Evolutionary conservation across 148 eudicot species (phyloP).

Genomic region (Rhododendron griersonianum): DNA sequence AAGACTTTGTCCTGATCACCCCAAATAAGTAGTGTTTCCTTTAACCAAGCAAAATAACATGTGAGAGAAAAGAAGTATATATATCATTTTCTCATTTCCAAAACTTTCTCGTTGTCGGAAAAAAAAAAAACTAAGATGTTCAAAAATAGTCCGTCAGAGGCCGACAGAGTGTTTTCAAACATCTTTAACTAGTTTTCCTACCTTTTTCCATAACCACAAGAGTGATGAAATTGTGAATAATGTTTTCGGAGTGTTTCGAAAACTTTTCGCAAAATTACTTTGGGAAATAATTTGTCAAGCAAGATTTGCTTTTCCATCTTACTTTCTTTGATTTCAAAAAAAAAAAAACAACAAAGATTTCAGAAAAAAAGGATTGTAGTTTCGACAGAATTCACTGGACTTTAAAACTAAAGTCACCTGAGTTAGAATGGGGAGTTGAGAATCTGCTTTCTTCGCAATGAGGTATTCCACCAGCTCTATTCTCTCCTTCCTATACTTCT

Average conservation of each 20-base stretch:
- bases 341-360: not conserved
- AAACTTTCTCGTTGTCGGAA: not conserved
- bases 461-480: conserved; percentile 42
- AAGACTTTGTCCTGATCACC: conserved; percentile 65
- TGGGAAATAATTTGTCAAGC: not conserved
- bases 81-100: not conserved
- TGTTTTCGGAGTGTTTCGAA: not conserved
- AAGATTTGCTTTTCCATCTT: not conserved
- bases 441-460: conserved; percentile 21
- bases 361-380: not conserved
- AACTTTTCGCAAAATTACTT: not conserved
- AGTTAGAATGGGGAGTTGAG: conserved; percentile 20
- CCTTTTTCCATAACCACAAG: not conserved
- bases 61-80: not conserved
- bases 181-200: too few relatives aligned
- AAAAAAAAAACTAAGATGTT: not conserved
- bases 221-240: not conserved
- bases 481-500: conserved; percentile 32
- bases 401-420: conserved; percentile 29
- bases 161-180: not conserved
- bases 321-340: not conserved
- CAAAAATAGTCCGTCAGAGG: not conserved
- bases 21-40: conserved; percentile 71
- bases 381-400: not conserved
- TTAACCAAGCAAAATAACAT: not conserved